Base-by-base conservation (phyloP, 2,329 filamentous ascomycete genomes). In the Hymenoscyphus scutula region DNA sequence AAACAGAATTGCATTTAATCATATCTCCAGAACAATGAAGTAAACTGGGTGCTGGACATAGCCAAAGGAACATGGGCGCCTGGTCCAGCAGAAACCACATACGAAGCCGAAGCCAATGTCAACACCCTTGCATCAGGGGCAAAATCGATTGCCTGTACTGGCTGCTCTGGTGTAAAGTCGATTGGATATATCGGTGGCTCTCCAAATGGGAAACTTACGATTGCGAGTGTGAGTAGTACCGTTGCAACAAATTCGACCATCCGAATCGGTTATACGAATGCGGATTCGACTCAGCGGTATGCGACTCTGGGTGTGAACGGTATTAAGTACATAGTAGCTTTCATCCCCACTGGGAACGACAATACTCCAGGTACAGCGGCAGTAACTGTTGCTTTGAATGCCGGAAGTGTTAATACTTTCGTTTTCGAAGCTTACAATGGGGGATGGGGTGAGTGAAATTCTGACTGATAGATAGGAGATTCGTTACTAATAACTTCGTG, bases 241-340 rank as follows among this genome's bases (percentile, higher is more conserved):
- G 77, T 73, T 0, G 74, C 78, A 0, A 80, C 78, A 0, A 71
- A 76, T 13, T 82, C 78, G 0, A 86, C 84, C 0, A 74, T 88
- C 10, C 74, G 81, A 1, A 78, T 88, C 59, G 79, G 82, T 67
- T 83, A 84, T 69, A 70, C 79, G 15, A 88, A 88, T 62, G 83
- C 83, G 0, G 84, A 88, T 65, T 78, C 67, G 0, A 71, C 71
- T 0, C 79, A 84, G 65, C 73, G 86, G 29, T 82, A 80, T 69
- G 84, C 82, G 0, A 77, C 78, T 45, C 81, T 88, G 1, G 75
- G 74, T 1, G 84, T 88, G 2, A 88, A 88, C 64, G 84, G 82
- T 0, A 77, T 77, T 0, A 68, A 68, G 8, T 77, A 83, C 68
- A 76, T 76, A 17, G 65, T 86, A 2, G 83, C 85, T 0, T 88